Conservation (phyloP, 495 filamentous ascomycete species). For the Amphirosellinia nigrospora region DNA sequence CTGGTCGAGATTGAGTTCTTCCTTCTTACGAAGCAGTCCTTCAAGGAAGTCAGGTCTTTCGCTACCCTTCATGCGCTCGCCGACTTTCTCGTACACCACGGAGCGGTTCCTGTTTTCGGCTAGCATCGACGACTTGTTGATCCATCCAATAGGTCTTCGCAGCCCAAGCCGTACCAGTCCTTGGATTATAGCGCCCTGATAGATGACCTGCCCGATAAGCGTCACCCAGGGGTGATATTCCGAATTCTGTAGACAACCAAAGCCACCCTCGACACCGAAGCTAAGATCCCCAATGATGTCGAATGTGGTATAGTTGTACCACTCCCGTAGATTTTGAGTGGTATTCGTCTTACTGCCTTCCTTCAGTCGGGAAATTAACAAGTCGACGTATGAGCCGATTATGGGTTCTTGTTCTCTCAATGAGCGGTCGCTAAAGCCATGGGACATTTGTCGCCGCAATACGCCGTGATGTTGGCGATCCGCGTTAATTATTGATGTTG, state of each 20-base stretch:
- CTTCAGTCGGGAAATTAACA: conserved; percentile 43
- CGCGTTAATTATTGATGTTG: conserved; percentile 26
- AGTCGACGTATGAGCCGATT: conserved; percentile 53
- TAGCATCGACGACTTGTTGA: conserved; percentile 20
- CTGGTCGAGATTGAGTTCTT: conserved; percentile 45
- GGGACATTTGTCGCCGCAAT: conserved; percentile 47
- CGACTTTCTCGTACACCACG: conserved; percentile 47
- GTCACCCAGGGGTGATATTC: conserved; percentile 61
- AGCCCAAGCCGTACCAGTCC: conserved; percentile 28
- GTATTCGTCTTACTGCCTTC: not conserved
- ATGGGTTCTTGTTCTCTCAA: conserved; percentile 54
- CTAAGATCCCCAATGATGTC: conserved; percentile 66
- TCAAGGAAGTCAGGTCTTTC: conserved; percentile 56
- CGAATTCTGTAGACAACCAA: conserved; percentile 56
- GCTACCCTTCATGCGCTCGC: conserved; percentile 46
- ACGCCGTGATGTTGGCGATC: conserved; percentile 32
- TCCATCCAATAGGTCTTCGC: not conserved
- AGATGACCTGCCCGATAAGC: conserved; percentile 46
- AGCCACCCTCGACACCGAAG: conserved; percentile 59
- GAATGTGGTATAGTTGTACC: conserved; percentile 66
- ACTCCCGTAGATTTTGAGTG: conserved; percentile 14
- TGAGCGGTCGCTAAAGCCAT: conserved; percentile 56
- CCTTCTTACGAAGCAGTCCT: conserved; percentile 53
- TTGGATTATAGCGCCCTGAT: conserved; percentile 37
- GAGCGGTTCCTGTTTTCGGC: conserved; percentile 43